These are phyloP conservation scores for Fusarium armeniacum DNA, from an alignment of 2,329 filamentous ascomycete species.

Conservation along the genomic window DNA sequence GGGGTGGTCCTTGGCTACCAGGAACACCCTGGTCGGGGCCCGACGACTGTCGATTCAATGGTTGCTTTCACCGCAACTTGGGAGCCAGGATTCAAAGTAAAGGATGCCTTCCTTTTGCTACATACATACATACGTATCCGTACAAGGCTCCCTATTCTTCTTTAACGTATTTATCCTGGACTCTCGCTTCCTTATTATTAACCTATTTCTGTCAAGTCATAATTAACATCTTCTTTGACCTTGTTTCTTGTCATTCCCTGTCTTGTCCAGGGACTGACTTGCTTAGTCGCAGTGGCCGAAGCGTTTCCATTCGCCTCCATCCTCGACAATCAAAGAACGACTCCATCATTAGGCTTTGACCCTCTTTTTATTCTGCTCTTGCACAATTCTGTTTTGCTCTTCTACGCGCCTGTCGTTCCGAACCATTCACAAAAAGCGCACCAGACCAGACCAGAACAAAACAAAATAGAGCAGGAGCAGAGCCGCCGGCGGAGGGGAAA, in stretches of 20 bases:
- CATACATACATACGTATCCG: conserved; percentile 9
- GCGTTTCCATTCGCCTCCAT: conserved; percentile 11
- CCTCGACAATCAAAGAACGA: conserved; percentile 17
- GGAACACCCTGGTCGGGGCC: conserved; percentile 46
- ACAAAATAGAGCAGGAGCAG: conserved; percentile 11
- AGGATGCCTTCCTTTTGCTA: conserved; percentile 31
- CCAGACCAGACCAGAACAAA: conserved; percentile 10
- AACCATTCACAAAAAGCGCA: conserved; percentile 1
- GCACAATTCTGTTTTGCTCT: conserved; percentile 3
- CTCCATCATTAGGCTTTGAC: conserved; percentile 28
- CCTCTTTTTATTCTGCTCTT: conserved; percentile 20
- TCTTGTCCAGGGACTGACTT: conserved; percentile 12
- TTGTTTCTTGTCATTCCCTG: conserved; percentile 5
- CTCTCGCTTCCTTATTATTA: conserved; percentile 19
- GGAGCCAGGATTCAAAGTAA: conserved; percentile 39
- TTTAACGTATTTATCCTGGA: conserved; percentile 12
- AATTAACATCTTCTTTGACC: conserved; percentile 9
- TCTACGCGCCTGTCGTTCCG: background rate
- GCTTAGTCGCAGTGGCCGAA: conserved; percentile 12
- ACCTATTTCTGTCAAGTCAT: conserved; percentile 9
- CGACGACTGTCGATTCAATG: conserved; percentile 40
- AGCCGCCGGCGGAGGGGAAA: conserved; percentile 15
- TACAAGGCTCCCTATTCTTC: conserved; percentile 18
- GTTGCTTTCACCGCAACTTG: conserved; percentile 52
- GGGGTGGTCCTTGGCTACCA: conserved; percentile 25